phyloP scores from a whole-genome alignment of 1,139 yeast species.

The Spencermartinsiella ligniputridi region DNA sequence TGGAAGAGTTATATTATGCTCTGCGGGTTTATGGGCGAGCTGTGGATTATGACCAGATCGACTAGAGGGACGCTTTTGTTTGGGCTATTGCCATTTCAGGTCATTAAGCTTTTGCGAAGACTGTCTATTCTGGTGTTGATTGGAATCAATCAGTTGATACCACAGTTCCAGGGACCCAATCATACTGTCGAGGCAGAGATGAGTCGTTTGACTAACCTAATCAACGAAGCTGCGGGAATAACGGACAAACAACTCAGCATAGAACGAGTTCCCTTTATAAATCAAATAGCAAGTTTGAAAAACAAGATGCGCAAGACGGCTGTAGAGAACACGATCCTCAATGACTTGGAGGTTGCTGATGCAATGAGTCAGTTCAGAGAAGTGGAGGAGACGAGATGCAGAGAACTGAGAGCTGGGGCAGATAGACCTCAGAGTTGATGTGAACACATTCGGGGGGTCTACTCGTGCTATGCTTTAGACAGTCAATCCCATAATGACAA shows the following conservation, averaged over 20 bases:
- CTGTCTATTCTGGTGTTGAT: constrained; percentile 12
- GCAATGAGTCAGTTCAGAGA: constrained; percentile 11
- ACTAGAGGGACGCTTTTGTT: constrained; percentile 9
- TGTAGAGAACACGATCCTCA: constrained; percentile 15
- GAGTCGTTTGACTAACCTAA: constrained; percentile 9
- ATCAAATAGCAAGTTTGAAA: constrained; percentile 8
- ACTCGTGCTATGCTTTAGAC: background rate
- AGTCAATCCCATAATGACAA: constrained; percentile 14
- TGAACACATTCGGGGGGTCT: background rate
- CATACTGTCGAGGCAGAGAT: constrained; percentile 5
- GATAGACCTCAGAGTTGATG: no score
- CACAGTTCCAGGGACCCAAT: constrained; percentile 11
- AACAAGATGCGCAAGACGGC: constrained; percentile 11
- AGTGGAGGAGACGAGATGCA: no score
- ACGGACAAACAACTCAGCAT: constrained; percentile 10
- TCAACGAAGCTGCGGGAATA: constrained; percentile 10
- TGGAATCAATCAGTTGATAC: constrained; percentile 16
- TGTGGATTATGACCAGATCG: constrained; percentile 23
- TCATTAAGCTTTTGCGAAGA: constrained; percentile 16
- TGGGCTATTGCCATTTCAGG: constrained; percentile 22
- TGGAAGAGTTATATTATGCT: constrained; percentile 26
- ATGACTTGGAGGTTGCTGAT: constrained; percentile 21
- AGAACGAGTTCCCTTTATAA: constrained; percentile 15
- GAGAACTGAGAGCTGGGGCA: no score
- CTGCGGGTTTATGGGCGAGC: constrained; percentile 20